phyloP scores from a whole-genome alignment of 208 protist species.

The Leishmania gerbilli region DNA sequence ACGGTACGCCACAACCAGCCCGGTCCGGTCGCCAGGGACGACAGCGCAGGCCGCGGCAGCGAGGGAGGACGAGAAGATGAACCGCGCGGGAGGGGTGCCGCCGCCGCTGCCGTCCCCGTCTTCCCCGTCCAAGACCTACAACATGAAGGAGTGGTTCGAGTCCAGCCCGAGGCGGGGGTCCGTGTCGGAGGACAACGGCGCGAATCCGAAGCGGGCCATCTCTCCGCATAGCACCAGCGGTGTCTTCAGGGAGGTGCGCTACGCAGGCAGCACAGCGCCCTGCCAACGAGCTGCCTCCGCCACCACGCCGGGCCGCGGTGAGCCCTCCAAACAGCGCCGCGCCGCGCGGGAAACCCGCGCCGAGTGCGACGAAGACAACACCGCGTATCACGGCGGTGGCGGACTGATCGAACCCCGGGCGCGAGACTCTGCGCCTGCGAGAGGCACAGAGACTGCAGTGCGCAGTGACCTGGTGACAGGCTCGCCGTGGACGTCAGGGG shows the following conservation, averaged over 20 bases:
- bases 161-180: neutral
- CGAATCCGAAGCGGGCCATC: too few relatives aligned
- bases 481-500: neutral
- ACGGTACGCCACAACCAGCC: slow-evolving; percentile 13
- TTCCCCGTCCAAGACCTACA: neutral
- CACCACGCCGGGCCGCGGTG: neutral
- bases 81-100: neutral
- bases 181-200: neutral
- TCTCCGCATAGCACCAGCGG: neutral
- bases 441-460: neutral
- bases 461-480: neutral
- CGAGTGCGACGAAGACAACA: too few relatives aligned
- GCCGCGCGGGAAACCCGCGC: neutral
- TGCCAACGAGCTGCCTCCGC: neutral
- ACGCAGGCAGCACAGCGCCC: neutral
- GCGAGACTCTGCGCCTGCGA: too few relatives aligned
- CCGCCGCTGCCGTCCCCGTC: neutral
- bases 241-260: neutral
- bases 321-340: neutral
- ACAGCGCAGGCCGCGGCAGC: slow-evolving; percentile 14
- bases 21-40: slow-evolving; percentile 17
- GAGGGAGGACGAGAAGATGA: neutral
- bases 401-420: neutral
- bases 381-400: neutral
- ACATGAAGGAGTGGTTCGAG: slow-evolving; percentile 3